Base-by-base conservation (phyloP, 129 eudicot genomes). In the Dittrichia graveolens region DNA sequence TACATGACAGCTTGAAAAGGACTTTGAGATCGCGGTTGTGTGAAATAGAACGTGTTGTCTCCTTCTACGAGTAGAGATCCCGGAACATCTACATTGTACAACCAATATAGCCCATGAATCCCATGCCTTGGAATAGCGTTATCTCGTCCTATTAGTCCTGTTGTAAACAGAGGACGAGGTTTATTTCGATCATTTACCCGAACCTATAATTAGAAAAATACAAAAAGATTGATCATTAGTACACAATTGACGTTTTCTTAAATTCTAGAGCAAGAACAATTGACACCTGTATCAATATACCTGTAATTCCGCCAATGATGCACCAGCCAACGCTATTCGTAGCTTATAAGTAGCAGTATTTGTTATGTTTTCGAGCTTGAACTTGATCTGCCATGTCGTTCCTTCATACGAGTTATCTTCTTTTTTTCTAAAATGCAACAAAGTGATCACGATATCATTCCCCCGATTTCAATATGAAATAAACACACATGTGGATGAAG, bases 301-400 rank as follows among this genome's bases (percentile, higher is more conserved):
- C 90, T 92, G 86, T 48, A 92, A 58, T 85, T 85, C 88, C 4
- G 95, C 93, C 69, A 77, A 78, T 65, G 82, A 52, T 71, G 98
- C 98, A 61, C 95, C 89, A 31, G 98, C 98, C 60, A 92, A 69
- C 42, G 98, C 96, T 75, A 92, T 43, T 35, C 96, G 74, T 67
- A 92, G 64, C 62, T 81, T 86, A 78, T 89, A 92, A 64, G 62
- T 83, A 24, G 82, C 73, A 37, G 38, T 72, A 1, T 41, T 65
- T 19, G 85, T 65, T 56, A 85, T 61, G 8, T 67, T 24, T 8
- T 83, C 88, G 5, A 89, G 80, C 81, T 77, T 82, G 85, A 89
- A 92, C 80, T 87, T 92, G 66, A 92, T 80, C 74, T 89, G 91
- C 98, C 98, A 92, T 37, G 98, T 92, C 6, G 96, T 92, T 72